A percentile compares a stretch with the other conserved stretches of the same genome.
Evolutionary conservation across 768 basidiomycete species (phyloP).

Genomic region (Sistotremastrum suecicum): DNA sequence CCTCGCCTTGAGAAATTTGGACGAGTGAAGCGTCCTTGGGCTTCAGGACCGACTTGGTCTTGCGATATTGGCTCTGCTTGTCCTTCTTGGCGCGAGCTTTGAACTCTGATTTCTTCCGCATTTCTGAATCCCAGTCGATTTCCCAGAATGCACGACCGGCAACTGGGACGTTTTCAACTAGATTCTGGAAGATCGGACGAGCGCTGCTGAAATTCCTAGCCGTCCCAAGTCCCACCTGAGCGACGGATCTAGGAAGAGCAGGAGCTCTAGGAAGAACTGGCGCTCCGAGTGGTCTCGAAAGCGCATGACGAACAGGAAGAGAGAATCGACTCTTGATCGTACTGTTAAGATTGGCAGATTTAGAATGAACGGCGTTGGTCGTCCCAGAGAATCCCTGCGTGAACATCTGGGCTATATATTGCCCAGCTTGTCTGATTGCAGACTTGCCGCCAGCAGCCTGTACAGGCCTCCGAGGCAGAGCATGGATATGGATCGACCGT

Average conservation of each 20-base stretch:
- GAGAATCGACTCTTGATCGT: slow-evolving; percentile 44
- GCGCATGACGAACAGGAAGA: slow-evolving; percentile 35
- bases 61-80: slow-evolving; percentile 2
- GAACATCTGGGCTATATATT: too few relatives aligned
- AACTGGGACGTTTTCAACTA: slow-evolving; percentile 72
- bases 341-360: too few relatives aligned
- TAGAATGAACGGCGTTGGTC: too few relatives aligned
- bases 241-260: slow-evolving; percentile 31
- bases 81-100: slow-evolving; percentile 11
- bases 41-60: slow-evolving; percentile 18
- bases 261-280: slow-evolving; percentile 48
- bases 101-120: slow-evolving; percentile 13
- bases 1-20: background rate
- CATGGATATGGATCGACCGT: too few relatives aligned
- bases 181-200: slow-evolving; percentile 65
- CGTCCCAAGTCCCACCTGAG: slow-evolving; percentile 62
- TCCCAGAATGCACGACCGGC: slow-evolving; percentile 60
- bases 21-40: slow-evolving; percentile 10
- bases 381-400: too few relatives aligned
- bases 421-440: too few relatives aligned
- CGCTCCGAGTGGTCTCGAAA: slow-evolving; percentile 30
- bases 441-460: too few relatives aligned
- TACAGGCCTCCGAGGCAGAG: too few relatives aligned
- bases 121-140: slow-evolving; percentile 51
- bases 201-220: slow-evolving; percentile 63